phyloP scores from a whole-genome alignment of 75 land plant species.

The Cunninghamia lanceolata region DNA sequence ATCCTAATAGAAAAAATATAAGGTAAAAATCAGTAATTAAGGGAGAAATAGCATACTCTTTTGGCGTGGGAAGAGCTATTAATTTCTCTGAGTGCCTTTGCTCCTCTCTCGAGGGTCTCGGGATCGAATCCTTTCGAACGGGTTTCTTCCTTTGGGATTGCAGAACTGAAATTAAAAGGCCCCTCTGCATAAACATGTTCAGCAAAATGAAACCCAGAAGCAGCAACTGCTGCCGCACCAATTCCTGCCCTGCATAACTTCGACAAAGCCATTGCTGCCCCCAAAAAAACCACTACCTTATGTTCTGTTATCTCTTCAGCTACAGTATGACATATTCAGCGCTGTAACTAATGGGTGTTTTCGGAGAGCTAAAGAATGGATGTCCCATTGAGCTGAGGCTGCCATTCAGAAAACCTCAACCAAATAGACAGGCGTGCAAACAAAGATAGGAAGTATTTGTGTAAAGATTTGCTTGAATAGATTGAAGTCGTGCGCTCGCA shows the following conservation, averaged over 20 bases:
- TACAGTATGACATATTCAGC: not conserved
- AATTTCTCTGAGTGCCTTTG: conserved; percentile 80
- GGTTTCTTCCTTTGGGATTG: conserved; percentile 5
- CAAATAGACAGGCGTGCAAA: not conserved
- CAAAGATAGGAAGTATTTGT: not conserved
- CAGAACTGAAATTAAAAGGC: conserved; percentile 20
- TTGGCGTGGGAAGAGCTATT: conserved; percentile 65
- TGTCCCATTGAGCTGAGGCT: not conserved
- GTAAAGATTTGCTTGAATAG: not conserved
- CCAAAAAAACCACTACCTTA: not conserved
- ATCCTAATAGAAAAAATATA: not conserved
- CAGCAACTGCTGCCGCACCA: not conserved
- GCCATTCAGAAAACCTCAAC: not conserved
- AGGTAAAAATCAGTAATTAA: not conserved
- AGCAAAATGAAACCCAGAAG: not conserved
- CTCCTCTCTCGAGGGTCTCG: conserved; percentile 85
- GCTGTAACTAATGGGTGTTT: not conserved
- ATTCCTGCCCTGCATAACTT: conserved; percentile 9
- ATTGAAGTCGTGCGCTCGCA: not conserved
- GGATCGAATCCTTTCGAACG: conserved; percentile 75
- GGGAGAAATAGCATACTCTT: conserved; percentile 45
- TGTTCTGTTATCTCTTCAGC: not conserved
- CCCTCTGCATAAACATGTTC: conserved; percentile 20
- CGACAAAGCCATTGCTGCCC: conserved; percentile 1
- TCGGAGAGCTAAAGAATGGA: not conserved